A percentile compares a stretch with the other conserved stretches of the same genome.
Evolutionary conservation across 345 rosid species (phyloP).

Genomic region (Citrus sinensis): DNA sequence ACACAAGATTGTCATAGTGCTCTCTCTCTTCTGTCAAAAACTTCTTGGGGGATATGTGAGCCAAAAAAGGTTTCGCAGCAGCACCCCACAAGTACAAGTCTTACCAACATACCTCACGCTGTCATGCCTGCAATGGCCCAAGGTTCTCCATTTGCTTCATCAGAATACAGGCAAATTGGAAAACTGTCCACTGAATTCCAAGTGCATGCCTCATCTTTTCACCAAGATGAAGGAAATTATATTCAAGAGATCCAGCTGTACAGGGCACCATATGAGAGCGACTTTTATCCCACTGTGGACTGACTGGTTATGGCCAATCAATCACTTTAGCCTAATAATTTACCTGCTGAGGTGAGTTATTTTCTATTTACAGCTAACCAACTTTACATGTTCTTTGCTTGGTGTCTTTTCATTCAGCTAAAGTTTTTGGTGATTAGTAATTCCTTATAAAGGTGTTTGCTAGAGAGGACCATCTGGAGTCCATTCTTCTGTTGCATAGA

Average conservation of each 20-base stretch:
- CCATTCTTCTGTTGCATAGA: background rate
- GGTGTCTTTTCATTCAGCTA: background rate
- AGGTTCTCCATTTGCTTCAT: slow-evolving; percentile 25
- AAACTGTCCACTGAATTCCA: slow-evolving; percentile 27
- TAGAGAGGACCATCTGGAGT: background rate
- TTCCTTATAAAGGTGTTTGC: background rate
- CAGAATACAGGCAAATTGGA: slow-evolving; percentile 42
- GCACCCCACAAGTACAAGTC: slow-evolving; percentile 26
- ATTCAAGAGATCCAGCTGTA: slow-evolving; percentile 43
- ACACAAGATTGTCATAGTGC: slow-evolving; percentile 80
- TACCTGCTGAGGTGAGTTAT: slow-evolving; percentile 2
- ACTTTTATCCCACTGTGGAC: slow-evolving; percentile 44
- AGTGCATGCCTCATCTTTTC: slow-evolving; percentile 22
- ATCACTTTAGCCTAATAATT: slow-evolving; percentile 6
- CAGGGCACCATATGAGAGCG: slow-evolving; percentile 34
- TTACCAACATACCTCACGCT: slow-evolving; percentile 30
- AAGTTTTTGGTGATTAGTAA: background rate
- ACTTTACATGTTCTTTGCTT: background rate
- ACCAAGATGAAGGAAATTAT: slow-evolving; percentile 29
- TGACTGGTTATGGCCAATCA: slow-evolving; percentile 21
- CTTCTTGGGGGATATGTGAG: slow-evolving; percentile 48
- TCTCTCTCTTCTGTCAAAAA: slow-evolving; percentile 99
- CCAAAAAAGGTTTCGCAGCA: slow-evolving; percentile 45
- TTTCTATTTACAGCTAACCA: background rate
- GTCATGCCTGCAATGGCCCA: slow-evolving; percentile 22